Evolutionary conservation across 1,284 basidiomycete species (phyloP), one percentile per base, ranked within the genome.

Genomic region (Ustilago vetiveriae): DNA sequence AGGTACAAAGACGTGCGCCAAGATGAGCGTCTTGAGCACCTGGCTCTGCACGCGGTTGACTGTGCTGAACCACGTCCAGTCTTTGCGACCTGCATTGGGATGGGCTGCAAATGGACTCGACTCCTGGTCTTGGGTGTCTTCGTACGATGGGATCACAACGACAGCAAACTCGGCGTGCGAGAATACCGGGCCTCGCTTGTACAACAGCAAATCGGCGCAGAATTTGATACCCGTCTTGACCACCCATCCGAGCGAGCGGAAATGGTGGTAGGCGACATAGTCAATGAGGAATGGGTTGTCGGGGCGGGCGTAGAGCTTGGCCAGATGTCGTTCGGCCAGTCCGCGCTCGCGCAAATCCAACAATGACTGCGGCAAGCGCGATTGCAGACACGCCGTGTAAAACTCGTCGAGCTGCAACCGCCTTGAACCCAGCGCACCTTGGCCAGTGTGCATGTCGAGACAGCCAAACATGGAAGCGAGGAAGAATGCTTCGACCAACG

Each of bases 141-240:
- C 89, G 77, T 97, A 98, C 2, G 90, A 89, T 0, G 95, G 95
- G 50, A 93, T 88, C 14, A 95, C 86, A 9, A 95, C 88, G 30
- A 97, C 84, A 0, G 93, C 91, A 75, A 98, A 97, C 91, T 97
- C 94, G 17, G 96, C 94, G 82, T 99, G 96, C 3, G 89, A 86
- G 81, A 98, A 98, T 0, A 96, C 92, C 0, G 95, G 94, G 0
- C 96, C 96, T 9, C 90, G 88, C 58, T 94, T 94, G 83, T 99
- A 99, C 27, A 98, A 84, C 14, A 99, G 86, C 84, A 91, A 92
- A 78, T 99, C 96, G 37, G 90, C 90, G 79, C 94, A 97, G 83
- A 99, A 99, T 83, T 99, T 99, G 84, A 96, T 89, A 3, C 96
- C 96, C 22, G 88, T 88, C 82, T 94, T 93, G 62, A 97, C 90